A percentile compares a stretch with the other conserved stretches of the same genome.
These are phyloP conservation scores for Phyllosticta citrichinensis DNA, from an alignment of 2,329 filamentous ascomycete genomes.

Conservation along the genomic window DNA sequence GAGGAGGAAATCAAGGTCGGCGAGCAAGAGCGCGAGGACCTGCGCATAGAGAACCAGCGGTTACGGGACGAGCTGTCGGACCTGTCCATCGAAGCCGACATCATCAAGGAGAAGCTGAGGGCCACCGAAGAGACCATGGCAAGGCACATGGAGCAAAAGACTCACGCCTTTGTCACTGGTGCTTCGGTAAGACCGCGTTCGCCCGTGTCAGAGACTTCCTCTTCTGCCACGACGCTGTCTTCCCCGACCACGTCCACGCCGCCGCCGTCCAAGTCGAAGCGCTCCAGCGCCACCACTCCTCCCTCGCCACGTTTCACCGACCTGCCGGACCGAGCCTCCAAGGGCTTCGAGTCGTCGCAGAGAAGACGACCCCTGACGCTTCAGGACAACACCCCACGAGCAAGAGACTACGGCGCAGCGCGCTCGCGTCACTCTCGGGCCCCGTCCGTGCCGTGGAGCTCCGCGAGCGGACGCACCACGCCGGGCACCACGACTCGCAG, in stretches of 20 bases:
- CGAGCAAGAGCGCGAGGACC: conserved; percentile 79
- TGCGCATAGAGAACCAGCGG: conserved; percentile 85
- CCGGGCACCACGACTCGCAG: conserved; percentile 26
- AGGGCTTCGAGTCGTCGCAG: conserved; percentile 32
- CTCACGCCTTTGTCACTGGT: conserved; percentile 38
- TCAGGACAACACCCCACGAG: conserved; percentile 38
- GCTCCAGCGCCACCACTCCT: conserved; percentile 46
- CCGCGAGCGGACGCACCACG: conserved; percentile 31
- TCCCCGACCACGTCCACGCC: conserved; percentile 64
- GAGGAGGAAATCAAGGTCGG: conserved; percentile 89
- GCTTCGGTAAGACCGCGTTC: conserved; percentile 48
- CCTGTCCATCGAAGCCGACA: conserved; percentile 88
- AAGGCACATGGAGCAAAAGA: conserved; percentile 41
- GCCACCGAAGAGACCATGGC: conserved; percentile 49
- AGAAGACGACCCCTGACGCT: conserved; percentile 37
- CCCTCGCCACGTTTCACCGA: conserved; percentile 94
- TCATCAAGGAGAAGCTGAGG: conserved; percentile 86
- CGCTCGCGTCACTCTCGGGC: conserved; percentile 43
- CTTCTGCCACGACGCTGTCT: conserved; percentile 70
- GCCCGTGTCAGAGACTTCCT: conserved; percentile 65
- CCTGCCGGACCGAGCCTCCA: conserved; percentile 49
- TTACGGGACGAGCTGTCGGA: conserved; percentile 86
- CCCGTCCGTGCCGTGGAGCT: conserved; percentile 48
- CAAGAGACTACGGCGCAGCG: conserved; percentile 36
- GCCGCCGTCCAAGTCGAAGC: conserved; percentile 60